These are phyloP conservation scores for Umbelopsis isabellina DNA, from an alignment of 192 early-diverging fungal species.

Conservation along the genomic window DNA sequence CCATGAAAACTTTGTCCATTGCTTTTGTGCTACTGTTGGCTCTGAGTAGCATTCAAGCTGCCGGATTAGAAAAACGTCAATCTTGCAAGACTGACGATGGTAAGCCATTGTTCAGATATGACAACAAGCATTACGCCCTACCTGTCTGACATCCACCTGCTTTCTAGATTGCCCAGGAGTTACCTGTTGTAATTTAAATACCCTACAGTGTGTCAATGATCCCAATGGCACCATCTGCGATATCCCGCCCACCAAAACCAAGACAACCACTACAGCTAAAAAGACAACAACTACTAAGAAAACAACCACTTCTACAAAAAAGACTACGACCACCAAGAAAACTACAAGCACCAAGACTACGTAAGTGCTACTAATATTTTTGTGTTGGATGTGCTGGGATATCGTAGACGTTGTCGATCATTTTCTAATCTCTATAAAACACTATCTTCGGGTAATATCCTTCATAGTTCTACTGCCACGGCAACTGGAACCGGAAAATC, in stretches of 20 bases:
- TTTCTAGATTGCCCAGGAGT: conserved; percentile 16
- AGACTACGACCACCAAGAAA: conserved; percentile 14
- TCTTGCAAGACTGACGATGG: conserved; percentile 13
- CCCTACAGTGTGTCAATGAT: conserved; percentile 22
- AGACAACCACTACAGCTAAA: not conserved
- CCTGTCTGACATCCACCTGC: not conserved
- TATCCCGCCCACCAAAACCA: conserved; percentile 20
- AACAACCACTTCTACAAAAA: conserved; percentile 1
- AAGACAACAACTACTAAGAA: conserved; percentile 4
- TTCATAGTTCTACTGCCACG: not conserved
- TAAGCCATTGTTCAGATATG: not conserved
- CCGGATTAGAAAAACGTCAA: not conserved
- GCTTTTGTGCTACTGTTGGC: not conserved
- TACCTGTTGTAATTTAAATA: conserved; percentile 18
- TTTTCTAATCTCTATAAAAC: not conserved
- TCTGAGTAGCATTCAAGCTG: not conserved
- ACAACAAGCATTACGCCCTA: not conserved
- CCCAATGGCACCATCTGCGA: conserved; percentile 19
- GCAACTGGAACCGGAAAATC: conserved; percentile 6
- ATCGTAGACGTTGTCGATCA: not conserved
- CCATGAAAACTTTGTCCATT: not conserved
- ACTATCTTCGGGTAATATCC: not conserved
- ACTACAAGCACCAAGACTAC: conserved; percentile 20
- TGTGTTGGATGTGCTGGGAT: no score
- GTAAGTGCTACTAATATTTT: not conserved